Evolutionary conservation across 768 basidiomycete species (phyloP), one percentile per base, ranked within the genome.

Genomic region (Trametes cinnabarina): DNA sequence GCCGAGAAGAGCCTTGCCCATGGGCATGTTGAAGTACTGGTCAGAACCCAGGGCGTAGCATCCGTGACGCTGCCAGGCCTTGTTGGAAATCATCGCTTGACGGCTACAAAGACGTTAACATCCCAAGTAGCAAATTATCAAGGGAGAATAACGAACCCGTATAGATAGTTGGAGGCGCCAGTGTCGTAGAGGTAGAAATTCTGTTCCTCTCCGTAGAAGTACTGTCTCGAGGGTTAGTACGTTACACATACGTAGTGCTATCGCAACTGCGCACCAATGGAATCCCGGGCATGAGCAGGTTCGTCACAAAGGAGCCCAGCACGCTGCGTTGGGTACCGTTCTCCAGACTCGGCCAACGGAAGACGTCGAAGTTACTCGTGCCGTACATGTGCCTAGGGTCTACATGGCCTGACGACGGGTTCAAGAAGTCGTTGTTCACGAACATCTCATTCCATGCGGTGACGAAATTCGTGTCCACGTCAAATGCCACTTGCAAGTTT

Each of bases 371-470:
- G 69, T 96, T 95, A 68, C 88, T 90, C n/a, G 87, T 86, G 39
- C 94, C 94, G 67, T 80, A 94, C 88, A 94, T 85, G 73, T 97
- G 94, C 60, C 81, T 78, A 3, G 94, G 94, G 68, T 97, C 94
- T 41, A 93, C 73, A 7, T 64, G 3, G 54, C 84, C 85, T 0
- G 78, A 85, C 43, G 76, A 71, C 3, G 87, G 73, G 69, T 96
- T 95, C 49, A 96, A 59, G 65, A 96, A 87, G 66, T 97, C 94
- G 67, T 96, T 86, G 71, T 84, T 80, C 65, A 91, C 85, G 66
- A 93, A 88, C 84, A 96, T 93, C 71, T 92, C 75, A 69, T 94
- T 93, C 94, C 94, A 97, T 0, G 92, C 87, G 0, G 85, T 87
- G 73, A 94, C 76, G 66, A 96, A 94, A 73, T 96, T 92, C 70